phyloP scores from a whole-genome alignment of 1,139 yeast genomes.

The Candida labiduridarum region DNA sequence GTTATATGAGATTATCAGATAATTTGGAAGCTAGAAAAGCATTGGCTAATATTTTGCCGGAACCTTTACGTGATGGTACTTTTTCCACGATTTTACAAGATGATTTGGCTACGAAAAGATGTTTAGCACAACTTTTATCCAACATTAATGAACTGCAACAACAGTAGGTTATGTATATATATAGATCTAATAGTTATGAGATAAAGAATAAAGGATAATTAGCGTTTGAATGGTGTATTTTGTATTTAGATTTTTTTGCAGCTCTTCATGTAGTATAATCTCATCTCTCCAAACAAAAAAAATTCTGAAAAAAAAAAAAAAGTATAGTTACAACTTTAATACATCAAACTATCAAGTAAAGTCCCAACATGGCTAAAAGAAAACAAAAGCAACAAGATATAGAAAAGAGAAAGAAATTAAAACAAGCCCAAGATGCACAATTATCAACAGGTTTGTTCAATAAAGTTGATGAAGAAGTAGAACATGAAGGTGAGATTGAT shows the following conservation, averaged over 20 bases:
- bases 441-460: constrained; percentile 49
- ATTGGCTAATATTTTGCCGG: constrained; percentile 81
- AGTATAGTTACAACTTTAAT: not conserved
- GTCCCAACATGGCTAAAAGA: constrained; percentile 49
- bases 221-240: too few relatives aligned
- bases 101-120: constrained; percentile 85
- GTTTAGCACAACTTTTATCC: constrained; percentile 79
- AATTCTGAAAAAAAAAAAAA: constrained; percentile 7
- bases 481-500: constrained; percentile 20
- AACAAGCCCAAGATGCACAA: constrained; percentile 47
- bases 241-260: not conserved
- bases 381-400: constrained; percentile 47
- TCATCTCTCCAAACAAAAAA: constrained; percentile 4
- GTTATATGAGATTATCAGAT: constrained; percentile 88
- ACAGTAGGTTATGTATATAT: not conserved
- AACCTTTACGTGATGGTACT: constrained; percentile 87
- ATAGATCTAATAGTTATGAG: not conserved
- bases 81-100: constrained; percentile 79
- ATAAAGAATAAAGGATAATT: not conserved
- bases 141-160: constrained; percentile 52
- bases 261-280: not conserved
- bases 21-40: constrained; percentile 91
- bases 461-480: constrained; percentile 19
- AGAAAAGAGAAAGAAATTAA: constrained; percentile 53
- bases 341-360: too few relatives aligned